phyloP scores from a whole-genome alignment of 2,329 filamentous ascomycete species.

The Delphinella strobiligena region DNA sequence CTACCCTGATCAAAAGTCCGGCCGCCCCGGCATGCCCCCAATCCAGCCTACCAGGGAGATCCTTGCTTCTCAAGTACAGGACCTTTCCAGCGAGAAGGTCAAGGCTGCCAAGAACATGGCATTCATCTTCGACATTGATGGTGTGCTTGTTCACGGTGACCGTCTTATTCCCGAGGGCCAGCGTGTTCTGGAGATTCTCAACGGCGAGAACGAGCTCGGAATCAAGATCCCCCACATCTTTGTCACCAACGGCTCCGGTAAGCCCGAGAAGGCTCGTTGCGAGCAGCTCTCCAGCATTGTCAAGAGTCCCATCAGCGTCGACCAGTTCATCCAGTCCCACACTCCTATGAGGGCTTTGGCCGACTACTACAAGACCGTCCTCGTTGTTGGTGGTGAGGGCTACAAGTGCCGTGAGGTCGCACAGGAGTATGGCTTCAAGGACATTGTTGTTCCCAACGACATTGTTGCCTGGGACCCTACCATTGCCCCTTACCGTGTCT shows the following conservation, averaged over 20 bases:
- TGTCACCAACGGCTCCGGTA: slow-evolving; percentile 63
- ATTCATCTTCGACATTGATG: slow-evolving; percentile 69
- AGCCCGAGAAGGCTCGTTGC: slow-evolving; percentile 53
- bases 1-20: slow-evolving; percentile 32
- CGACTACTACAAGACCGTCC: slow-evolving; percentile 65
- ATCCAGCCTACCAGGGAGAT: slow-evolving; percentile 54
- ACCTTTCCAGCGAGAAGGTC: slow-evolving; percentile 54
- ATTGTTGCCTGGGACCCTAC: slow-evolving; percentile 58
- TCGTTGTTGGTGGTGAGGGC: slow-evolving; percentile 64
- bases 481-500: slow-evolving; percentile 56
- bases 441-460: slow-evolving; percentile 62
- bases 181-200: slow-evolving; percentile 56
- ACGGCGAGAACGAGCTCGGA: slow-evolving; percentile 64
- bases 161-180: slow-evolving; percentile 56
- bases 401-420: slow-evolving; percentile 64
- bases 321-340: slow-evolving; percentile 69
- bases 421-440: slow-evolving; percentile 61
- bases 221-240: slow-evolving; percentile 69
- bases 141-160: slow-evolving; percentile 63
- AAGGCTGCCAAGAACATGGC: slow-evolving; percentile 65
- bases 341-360: slow-evolving; percentile 65
- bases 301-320: slow-evolving; percentile 50
- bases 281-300: slow-evolving; percentile 58
- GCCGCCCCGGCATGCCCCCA: slow-evolving; percentile 45
- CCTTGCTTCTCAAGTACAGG: slow-evolving; percentile 58